phyloP scores from a whole-genome alignment of 495 filamentous ascomycete genomes.

The Tirmania nivea region DNA sequence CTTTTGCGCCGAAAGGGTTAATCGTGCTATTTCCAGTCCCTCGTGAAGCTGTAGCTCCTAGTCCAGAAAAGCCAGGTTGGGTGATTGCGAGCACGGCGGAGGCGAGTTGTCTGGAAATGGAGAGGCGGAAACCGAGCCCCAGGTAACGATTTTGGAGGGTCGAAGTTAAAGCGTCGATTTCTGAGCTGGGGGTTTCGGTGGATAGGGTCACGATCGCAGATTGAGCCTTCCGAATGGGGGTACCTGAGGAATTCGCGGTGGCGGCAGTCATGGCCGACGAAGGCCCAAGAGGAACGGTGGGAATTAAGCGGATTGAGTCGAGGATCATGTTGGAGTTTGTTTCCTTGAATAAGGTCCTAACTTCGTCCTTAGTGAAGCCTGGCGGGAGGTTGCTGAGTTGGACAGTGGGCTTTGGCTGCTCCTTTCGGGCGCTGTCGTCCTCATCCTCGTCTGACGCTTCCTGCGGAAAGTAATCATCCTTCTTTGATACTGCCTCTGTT shows the following conservation, averaged over 20 bases:
- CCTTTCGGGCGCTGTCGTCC: slow-evolving; percentile 37
- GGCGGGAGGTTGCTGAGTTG: slow-evolving; percentile 41
- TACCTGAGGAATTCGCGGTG: slow-evolving; percentile 21
- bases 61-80: slow-evolving; percentile 15
- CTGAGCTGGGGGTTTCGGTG: slow-evolving; percentile 61
- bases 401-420: slow-evolving; percentile 60
- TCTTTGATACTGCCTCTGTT: slow-evolving; percentile 31
- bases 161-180: slow-evolving; percentile 65
- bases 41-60: slow-evolving; percentile 22
- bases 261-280: slow-evolving; percentile 4
- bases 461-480: slow-evolving; percentile 9
- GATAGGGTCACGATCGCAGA: slow-evolving; percentile 70
- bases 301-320: slow-evolving; percentile 57
- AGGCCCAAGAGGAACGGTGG: slow-evolving; percentile 27
- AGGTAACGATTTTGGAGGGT: slow-evolving; percentile 67
- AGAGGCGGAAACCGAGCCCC: slow-evolving; percentile 67
- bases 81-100: slow-evolving; percentile 45
- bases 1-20: slow-evolving; percentile 69
- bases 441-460: slow-evolving; percentile 13
- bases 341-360: slow-evolving; percentile 2
- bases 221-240: slow-evolving; percentile 51
- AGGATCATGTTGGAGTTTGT: slow-evolving; percentile 39
- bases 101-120: slow-evolving; percentile 61
- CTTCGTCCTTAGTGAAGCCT: slow-evolving; percentile 12
- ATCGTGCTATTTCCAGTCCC: slow-evolving; percentile 31